Percentiles rank a stretch among this genome's conserved stretches.
phyloP scores from a whole-genome alignment of 1,284 basidiomycete genomes.

The Ustilago xerochloae region DNA sequence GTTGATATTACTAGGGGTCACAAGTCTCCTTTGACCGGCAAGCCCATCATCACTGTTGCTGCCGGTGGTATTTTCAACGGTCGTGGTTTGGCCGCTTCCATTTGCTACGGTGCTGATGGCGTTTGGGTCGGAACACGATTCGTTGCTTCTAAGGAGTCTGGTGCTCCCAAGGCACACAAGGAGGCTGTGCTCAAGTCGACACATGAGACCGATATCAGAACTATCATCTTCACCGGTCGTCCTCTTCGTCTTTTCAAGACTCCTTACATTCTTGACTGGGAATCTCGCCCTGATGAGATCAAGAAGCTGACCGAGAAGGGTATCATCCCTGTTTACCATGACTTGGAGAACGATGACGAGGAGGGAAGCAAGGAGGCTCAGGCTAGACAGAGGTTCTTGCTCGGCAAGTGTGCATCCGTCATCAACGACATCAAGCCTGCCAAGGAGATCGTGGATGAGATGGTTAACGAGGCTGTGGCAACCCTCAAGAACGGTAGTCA shows the following conservation, averaged over 20 bases:
- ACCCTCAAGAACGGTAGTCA: conserved; percentile 44
- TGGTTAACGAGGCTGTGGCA: conserved; percentile 57
- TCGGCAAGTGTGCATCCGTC: conserved; percentile 73
- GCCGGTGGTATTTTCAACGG: conserved; percentile 62
- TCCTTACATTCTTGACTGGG: conserved; percentile 60
- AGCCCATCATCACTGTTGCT: conserved; percentile 58
- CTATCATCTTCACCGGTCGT: conserved; percentile 73
- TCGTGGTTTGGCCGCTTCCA: conserved; percentile 56
- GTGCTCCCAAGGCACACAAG: conserved; percentile 63
- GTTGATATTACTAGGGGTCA: conserved; percentile 57
- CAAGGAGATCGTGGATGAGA: conserved; percentile 60
- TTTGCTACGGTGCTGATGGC: conserved; percentile 57
- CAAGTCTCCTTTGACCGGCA: conserved; percentile 60
- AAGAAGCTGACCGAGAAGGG: conserved; percentile 61
- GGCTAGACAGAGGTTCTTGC: conserved; percentile 52
- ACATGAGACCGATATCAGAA: conserved; percentile 62
- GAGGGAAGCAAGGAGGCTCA: conserved; percentile 54
- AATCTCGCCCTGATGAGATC: conserved; percentile 62
- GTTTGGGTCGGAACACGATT: conserved; percentile 79
- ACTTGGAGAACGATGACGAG: conserved; percentile 62
- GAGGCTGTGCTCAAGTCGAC: conserved; percentile 61
- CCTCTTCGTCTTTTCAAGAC: conserved; percentile 76
- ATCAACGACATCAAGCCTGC: conserved; percentile 62
- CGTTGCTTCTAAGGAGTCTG: conserved; percentile 73
- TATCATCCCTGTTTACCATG: conserved; percentile 61